Percentiles rank a stretch among this genome's conserved stretches.
phyloP scores from a whole-genome alignment of 2,329 filamentous ascomycete genomes.

The Neurospora crassa region DNA sequence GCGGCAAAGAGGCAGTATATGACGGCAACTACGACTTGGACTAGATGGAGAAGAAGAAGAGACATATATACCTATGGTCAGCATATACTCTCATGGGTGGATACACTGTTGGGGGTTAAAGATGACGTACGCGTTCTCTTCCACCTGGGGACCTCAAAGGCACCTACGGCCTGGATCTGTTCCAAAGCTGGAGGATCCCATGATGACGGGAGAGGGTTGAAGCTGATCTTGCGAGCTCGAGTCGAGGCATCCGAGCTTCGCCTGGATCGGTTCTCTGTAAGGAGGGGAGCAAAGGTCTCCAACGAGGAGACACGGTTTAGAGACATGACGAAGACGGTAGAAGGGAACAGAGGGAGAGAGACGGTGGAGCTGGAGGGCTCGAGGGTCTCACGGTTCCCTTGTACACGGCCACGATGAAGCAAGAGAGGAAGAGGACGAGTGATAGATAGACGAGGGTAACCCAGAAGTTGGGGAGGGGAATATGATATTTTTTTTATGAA shows the following conservation, averaged over 20 bases:
- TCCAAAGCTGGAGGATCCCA: slow-evolving; percentile 35
- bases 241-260: slow-evolving; percentile 38
- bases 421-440: not conserved
- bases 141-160: slow-evolving; percentile 45
- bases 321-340: slow-evolving; percentile 31
- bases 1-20: slow-evolving; percentile 49
- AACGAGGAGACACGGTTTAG: slow-evolving; percentile 42
- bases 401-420: not conserved
- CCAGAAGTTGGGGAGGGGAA: not conserved
- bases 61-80: not conserved
- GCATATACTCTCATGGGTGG: not conserved
- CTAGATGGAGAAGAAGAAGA: slow-evolving; percentile 14
- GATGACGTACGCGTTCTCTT: slow-evolving; percentile 39
- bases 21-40: slow-evolving; percentile 29
- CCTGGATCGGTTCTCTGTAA: slow-evolving; percentile 28
- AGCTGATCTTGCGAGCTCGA: slow-evolving; percentile 39
- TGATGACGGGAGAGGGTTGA: slow-evolving; percentile 44
- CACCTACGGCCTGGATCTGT: slow-evolving; percentile 37
- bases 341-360: not conserved
- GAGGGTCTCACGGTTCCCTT: not conserved
- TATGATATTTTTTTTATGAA: not conserved
- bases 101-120: not conserved
- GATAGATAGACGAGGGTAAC: not conserved
- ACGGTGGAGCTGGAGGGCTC: not conserved
- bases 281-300: slow-evolving; percentile 38